Conservation (phyloP, 2,329 filamentous ascomycete genomes). For the Fusarium protoensiforme region DNA sequence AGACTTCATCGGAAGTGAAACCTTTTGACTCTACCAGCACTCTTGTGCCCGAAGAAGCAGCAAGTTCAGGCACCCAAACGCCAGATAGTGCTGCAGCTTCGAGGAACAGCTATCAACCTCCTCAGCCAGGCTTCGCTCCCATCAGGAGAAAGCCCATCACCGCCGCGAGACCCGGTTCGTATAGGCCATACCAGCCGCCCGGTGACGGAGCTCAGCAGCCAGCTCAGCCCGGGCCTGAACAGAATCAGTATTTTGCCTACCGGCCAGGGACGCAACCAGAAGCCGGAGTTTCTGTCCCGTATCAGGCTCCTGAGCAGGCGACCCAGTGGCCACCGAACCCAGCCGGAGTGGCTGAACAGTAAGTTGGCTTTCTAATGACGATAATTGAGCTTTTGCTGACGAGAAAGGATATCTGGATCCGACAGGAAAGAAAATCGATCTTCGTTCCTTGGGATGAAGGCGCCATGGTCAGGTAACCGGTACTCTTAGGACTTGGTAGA, state of each 20-base stretch:
- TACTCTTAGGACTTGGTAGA: not conserved
- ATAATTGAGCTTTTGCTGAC: not conserved
- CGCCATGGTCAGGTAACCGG: constrained; percentile 15
- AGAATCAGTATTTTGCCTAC: constrained; percentile 14
- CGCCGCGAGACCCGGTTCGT: not conserved
- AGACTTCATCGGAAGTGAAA: not conserved
- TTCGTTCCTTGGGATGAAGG: constrained; percentile 32
- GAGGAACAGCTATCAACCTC: not conserved
- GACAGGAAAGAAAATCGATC: constrained; percentile 2
- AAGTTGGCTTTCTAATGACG: not conserved
- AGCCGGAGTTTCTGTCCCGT: not conserved
- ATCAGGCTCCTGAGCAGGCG: not conserved
- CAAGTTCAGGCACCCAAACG: not conserved
- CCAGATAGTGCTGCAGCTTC: not conserved
- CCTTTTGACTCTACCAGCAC: not conserved
- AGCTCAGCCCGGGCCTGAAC: not conserved
- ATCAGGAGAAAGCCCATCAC: constrained; percentile 29
- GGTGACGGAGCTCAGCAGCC: constrained; percentile 2
- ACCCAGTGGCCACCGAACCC: not conserved
- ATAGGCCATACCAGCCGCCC: constrained; percentile 16
- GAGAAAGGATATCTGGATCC: not conserved
- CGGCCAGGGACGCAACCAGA: not conserved
- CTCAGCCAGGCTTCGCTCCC: not conserved
- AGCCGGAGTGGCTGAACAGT: not conserved
- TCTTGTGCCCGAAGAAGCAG: not conserved